Conservation (phyloP, 139 green algal genomes). For the Chlamydomonas incerta region DNA sequence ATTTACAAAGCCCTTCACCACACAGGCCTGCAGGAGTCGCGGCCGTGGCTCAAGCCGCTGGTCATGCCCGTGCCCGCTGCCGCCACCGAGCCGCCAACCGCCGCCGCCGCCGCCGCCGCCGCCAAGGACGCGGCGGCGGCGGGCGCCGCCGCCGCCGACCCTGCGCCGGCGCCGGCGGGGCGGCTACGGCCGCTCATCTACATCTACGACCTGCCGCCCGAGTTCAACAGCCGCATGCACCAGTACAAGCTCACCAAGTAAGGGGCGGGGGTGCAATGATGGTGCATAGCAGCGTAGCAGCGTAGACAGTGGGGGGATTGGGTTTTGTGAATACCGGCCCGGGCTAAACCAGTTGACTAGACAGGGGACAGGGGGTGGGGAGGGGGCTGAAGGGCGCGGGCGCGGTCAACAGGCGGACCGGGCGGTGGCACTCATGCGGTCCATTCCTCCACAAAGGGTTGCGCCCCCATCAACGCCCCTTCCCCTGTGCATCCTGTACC, state of each 20-base stretch:
- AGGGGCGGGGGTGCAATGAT: background rate
- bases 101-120: background rate
- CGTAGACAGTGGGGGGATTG: background rate
- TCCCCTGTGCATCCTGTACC: no score
- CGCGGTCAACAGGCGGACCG: no score
- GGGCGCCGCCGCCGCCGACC: background rate
- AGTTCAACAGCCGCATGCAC: conserved; percentile 58
- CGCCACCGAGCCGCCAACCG: background rate
- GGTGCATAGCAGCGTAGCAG: background rate
- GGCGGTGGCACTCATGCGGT: no score
- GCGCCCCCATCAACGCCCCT: no score
- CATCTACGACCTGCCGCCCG: conserved; percentile 65
- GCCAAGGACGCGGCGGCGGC: background rate
- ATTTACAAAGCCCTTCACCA: no score
- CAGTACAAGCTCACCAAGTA: conserved; percentile 45
- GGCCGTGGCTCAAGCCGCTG: conserved; percentile 45
- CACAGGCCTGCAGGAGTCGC: background rate
- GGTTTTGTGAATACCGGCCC: no score
- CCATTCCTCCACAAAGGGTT: no score
- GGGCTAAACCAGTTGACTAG: no score
- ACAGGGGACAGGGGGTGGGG: no score
- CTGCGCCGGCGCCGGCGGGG: background rate
- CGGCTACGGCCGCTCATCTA: conserved; percentile 66
- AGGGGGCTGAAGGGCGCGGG: background rate
- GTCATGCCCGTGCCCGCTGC: conserved; percentile 15